Base-by-base conservation (phyloP, 805 yeast species). In the Teunomyces pallodes region DNA sequence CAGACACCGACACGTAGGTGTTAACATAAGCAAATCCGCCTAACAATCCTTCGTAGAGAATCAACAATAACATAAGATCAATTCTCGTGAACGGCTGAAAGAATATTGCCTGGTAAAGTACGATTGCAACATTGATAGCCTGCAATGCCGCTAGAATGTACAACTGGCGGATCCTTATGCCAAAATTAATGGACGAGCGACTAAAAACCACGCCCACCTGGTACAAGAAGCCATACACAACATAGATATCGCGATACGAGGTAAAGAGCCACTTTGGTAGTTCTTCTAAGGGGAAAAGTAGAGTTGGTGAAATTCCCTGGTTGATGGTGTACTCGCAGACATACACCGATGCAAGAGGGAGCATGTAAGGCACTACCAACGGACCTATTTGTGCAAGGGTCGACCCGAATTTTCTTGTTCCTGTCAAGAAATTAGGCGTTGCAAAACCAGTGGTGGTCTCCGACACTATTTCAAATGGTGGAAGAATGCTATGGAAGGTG, bases 161-260 rank as follows among this genome's bases (percentile, higher is more conserved):
- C 5, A 92, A 70, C 7, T 74, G 70, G 45, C 66, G 73, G 33
- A 91, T 64, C 42, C 95, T 71, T 24, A 87, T 56, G 3, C 75
- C 75, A 48, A 84, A 72, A 2, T 83, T 73, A 0, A 88, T 84
- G 1, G 96, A 88, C 0, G 97, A 88, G 48, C 98, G 74, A 3
- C 97, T 90, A 1, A 92, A 78, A 59, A 92, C 90, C 0, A 92
- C 99, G 7, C 99, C 99, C 3, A 90, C 61, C 64, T 92, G 98
- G 58, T 92, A 92, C 3, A 91, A 65, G 3, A 96, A 85, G 6
- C 96, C 95, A 61, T 92, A 92, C 0, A 90, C 82, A 10, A 92
- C 98, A 63, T 92, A 92, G 3, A 88, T 86, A 58, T 92, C 98
- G 53, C 97, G 76, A 62, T 79, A 89, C 14, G 79, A 69, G 2